Base-by-base conservation (phyloP, 2,329 filamentous ascomycete genomes). In the Arthrobotrys entomopaga region DNA sequence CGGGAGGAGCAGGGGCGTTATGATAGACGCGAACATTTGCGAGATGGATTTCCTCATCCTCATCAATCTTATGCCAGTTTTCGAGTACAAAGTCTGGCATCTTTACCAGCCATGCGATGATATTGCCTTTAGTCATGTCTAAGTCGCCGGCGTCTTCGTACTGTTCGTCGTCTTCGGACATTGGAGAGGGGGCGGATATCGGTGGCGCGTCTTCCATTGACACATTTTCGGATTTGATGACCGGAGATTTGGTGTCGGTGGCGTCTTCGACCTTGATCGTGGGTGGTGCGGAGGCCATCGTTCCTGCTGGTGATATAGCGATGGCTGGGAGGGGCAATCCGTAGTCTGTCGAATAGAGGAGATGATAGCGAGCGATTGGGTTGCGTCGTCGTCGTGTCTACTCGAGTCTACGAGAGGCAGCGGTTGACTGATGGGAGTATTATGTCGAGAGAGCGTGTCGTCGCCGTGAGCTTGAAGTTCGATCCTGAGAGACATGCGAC, bases 81-180 rank as follows among this genome's bases (percentile, higher is more conserved):
- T 94, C 87, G 88, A 92, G 95, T 67, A 96, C 85, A 80, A 91
- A 90, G 76, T 88, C 88, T 19, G 93, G 92, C 49, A 96, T 85
- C 77, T 91, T 90, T 60, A 91, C 89, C 57, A 96, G 85, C 84
- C 92, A 96, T 29, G 87, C 69, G 2, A 76, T 76, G 29, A 75
- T 75, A 19, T 79, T 79, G 22, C 84, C 81, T 53, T 81, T 80
- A 6, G 82, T 77, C 79, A 90, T 89, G 65, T 89, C 87, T 16
- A 90, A 80, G 76, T 90, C 88, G 49, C 87, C 87, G 1, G 86
- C 85, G 78, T 90, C 88, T 80, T 90, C 88, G 79, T 91, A 91
- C 67, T 91, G 84, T 77, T 91, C 90, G 53, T 91, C 89, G 58
- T 91, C 90, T 48, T 79, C 78, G 16, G 58, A 65, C 42, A 64